Evolutionary conservation across 1,284 basidiomycete genomes (phyloP), one percentile per base, ranked within the genome.

Genomic region (Ustilago shanxiensis): DNA sequence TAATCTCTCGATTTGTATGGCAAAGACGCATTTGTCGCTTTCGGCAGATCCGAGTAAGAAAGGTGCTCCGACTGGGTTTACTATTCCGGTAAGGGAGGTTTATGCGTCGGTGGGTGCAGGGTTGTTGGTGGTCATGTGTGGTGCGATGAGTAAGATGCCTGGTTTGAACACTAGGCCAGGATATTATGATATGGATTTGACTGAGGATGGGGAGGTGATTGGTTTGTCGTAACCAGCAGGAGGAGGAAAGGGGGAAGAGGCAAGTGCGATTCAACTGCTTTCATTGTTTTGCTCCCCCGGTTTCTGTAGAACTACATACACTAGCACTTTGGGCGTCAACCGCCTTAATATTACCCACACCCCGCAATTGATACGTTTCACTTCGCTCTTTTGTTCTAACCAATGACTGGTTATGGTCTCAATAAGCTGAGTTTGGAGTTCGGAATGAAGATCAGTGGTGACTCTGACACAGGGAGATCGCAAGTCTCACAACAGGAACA

Each of bases 81-180:
- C 92, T 7, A 89, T 99, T 67, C 95, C 96, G 10, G 95, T 99
- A 85, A 91, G 94, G 49, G 91, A 92, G 69, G 93, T 98, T 59
- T 90, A 93, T 66, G 88, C 97, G 26, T 93, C 93, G 14, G 96
- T 95, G 6, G 97, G 96, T 52, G 95, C 96, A 59, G 93, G 94
- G 35, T 97, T 99, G 90, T 88, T 99, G 76, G 98, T 97, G 87
- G 95, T 95, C 41, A 90, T 98, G 59, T 79, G 76, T 52, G 84
- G 84, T 24, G 74, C 79, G 3, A 85, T 85, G 93, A 93, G 94
- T 87, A 98, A 95, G 68, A 97, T 99, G 95, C 96, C 97, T 47
- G 96, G 96, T 77, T 90, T 98, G 47, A 94, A 92, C 31, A 98
- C 95, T 67, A 91, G 95, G 72, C 95, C 95, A 80, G 94, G 94